phyloP scores from a whole-genome alignment of 2,329 filamentous ascomycete genomes.

The Arthrobotrys pseudoclavata region DNA sequence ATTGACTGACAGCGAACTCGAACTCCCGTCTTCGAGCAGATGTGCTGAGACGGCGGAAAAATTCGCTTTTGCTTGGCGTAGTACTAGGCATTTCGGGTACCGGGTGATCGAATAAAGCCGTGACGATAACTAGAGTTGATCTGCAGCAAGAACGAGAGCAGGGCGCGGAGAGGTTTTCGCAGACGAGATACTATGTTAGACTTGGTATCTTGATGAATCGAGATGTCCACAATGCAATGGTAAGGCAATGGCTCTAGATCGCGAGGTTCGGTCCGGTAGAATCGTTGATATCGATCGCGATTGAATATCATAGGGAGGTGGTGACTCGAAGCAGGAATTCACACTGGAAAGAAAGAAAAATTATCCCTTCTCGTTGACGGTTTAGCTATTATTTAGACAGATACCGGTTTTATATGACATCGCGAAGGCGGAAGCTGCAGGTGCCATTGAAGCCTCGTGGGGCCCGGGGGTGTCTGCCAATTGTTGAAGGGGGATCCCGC shows the following conservation, averaged over 20 bases:
- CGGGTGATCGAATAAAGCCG: too few species aligned
- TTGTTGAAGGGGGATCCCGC: too few species aligned
- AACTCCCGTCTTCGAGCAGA: conserved; percentile 9
- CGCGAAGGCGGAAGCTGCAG: too few species aligned
- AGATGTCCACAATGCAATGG: not conserved
- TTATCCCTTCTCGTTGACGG: too few species aligned
- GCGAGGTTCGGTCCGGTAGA: not conserved
- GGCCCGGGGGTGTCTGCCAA: too few species aligned
- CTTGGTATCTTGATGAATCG: not conserved
- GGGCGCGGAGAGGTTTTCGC: not conserved
- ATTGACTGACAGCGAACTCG: not conserved
- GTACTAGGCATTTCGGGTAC: not conserved
- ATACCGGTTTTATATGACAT: too few species aligned
- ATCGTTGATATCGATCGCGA: not conserved
- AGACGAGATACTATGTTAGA: not conserved
- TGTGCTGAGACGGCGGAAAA: conserved; percentile 8
- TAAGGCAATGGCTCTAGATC: not conserved
- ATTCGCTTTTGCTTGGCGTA: conserved; percentile 1
- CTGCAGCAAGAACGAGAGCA: not conserved
- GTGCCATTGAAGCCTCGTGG: too few species aligned
- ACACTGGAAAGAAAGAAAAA: too few species aligned
- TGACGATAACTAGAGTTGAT: too few species aligned
- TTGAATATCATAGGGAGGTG: not conserved
- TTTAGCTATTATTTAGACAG: too few species aligned
- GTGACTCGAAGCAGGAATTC: too few species aligned